phyloP scores from a whole-genome alignment of 768 basidiomycete species.

The Cystofilobasidium capitatum region DNA sequence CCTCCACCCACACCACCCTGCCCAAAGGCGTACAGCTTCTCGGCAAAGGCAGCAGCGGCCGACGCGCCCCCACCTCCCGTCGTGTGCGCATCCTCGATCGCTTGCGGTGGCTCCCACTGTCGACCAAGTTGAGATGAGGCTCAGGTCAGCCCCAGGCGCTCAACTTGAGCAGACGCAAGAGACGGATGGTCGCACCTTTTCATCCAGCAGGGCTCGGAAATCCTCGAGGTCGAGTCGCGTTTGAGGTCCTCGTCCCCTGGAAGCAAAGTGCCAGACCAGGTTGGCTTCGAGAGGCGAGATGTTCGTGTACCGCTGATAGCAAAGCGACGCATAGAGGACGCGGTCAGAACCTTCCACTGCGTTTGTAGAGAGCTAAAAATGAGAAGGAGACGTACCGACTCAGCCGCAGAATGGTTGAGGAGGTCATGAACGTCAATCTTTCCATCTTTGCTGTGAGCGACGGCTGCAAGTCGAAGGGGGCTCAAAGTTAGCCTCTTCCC shows the following conservation, averaged over 20 bases:
- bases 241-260: slow-evolving; percentile 59
- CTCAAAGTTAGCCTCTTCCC: neutral
- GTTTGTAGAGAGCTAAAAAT: neutral
- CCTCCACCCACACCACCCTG: slow-evolving; percentile 85
- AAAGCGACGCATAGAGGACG: too few relatives aligned
- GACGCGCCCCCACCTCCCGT: neutral
- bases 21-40: slow-evolving; percentile 75
- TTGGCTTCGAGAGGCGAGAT: slow-evolving; percentile 37
- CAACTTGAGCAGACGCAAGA: neutral
- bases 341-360: neutral
- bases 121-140: neutral
- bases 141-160: neutral
- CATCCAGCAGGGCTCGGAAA: slow-evolving; percentile 86
- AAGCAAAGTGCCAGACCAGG: slow-evolving; percentile 96
- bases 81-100: slow-evolving; percentile 27
- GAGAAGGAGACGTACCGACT: slow-evolving; percentile 10
- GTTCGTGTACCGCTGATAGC: slow-evolving; percentile 14
- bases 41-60: slow-evolving; percentile 43
- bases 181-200: slow-evolving; percentile 42
- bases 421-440: slow-evolving; percentile 95
- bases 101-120: slow-evolving; percentile 30
- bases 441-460: slow-evolving; percentile 80
- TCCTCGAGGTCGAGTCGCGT: slow-evolving; percentile 68
- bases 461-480: neutral
- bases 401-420: slow-evolving; percentile 59